These are phyloP conservation scores for Vitis hybrid DNA, from an alignment of 177 flowering plant species.

Conservation along the genomic window DNA sequence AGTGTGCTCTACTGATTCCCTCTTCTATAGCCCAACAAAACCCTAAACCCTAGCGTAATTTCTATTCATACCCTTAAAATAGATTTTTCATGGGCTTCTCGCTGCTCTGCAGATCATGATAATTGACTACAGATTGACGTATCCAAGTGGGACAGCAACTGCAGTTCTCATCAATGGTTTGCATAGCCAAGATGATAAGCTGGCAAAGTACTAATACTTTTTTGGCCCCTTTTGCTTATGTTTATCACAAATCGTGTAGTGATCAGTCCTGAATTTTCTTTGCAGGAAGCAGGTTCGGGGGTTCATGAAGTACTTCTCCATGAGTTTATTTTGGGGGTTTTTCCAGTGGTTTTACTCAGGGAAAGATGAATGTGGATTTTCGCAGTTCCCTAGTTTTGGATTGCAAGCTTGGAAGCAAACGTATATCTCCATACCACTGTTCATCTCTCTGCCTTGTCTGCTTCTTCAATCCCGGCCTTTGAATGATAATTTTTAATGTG, in stretches of 20 bases:
- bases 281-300: conserved; percentile 35
- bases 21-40: too few species aligned
- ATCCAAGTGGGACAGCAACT: conserved; percentile 13
- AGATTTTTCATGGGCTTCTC: not conserved
- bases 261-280: not conserved
- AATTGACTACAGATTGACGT: conserved; percentile 4
- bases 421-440: too few species aligned
- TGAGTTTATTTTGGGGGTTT: conserved; percentile 35
- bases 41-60: too few species aligned
- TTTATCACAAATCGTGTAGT: not conserved
- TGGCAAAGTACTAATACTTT: conserved; percentile 7
- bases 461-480: too few species aligned
- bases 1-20: too few species aligned
- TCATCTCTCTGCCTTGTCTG: too few species aligned
- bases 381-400: conserved; percentile 25
- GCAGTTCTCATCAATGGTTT: conserved; percentile 9
- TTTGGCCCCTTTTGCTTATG: not conserved
- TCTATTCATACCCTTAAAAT: too few species aligned
- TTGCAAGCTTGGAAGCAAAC: conserved; percentile 17
- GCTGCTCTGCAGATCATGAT: conserved; percentile 1
- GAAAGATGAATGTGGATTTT: conserved; percentile 22
- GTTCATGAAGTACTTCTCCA: conserved; percentile 26
- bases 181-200: conserved; percentile 2
- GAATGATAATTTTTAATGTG: not conserved
- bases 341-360: conserved; percentile 40